phyloP scores from a whole-genome alignment of 257 asterid species.

The Nicotiana tabacum region DNA sequence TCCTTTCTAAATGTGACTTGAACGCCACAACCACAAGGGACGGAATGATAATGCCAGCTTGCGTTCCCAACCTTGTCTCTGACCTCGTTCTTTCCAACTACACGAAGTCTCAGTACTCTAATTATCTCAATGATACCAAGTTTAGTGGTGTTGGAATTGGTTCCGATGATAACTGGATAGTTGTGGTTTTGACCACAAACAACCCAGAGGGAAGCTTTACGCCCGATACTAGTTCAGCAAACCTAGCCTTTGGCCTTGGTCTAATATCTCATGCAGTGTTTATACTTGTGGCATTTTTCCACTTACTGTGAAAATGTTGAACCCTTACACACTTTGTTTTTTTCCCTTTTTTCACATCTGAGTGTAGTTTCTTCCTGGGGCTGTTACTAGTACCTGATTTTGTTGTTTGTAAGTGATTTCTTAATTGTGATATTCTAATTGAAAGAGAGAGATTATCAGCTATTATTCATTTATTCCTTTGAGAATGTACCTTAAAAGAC shows the following conservation, averaged over 20 bases:
- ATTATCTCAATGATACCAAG: slow-evolving; percentile 48
- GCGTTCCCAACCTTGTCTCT: slow-evolving; percentile 63
- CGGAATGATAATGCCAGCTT: slow-evolving; percentile 75
- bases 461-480: neutral
- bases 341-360: neutral
- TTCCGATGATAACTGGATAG: slow-evolving; percentile 62
- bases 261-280: slow-evolving; percentile 15
- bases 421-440: neutral
- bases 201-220: slow-evolving; percentile 61
- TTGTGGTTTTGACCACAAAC: slow-evolving; percentile 66
- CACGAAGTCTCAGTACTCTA: slow-evolving; percentile 57
- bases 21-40: slow-evolving; percentile 79
- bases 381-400: neutral
- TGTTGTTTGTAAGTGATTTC: neutral
- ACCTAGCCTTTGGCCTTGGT: slow-evolving; percentile 24
- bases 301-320: slow-evolving; percentile 28
- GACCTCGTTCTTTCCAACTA: slow-evolving; percentile 61
- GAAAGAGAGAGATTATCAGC: neutral
- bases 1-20: slow-evolving; percentile 56
- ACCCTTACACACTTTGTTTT: neutral
- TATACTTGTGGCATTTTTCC: slow-evolving; percentile 22
- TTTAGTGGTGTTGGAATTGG: slow-evolving; percentile 73
- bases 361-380: neutral
- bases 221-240: slow-evolving; percentile 31
- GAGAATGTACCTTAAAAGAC: neutral